Evolutionary conservation across 2,329 filamentous ascomycete species (phyloP).

Genomic region (Botrytis fragariae): DNA sequence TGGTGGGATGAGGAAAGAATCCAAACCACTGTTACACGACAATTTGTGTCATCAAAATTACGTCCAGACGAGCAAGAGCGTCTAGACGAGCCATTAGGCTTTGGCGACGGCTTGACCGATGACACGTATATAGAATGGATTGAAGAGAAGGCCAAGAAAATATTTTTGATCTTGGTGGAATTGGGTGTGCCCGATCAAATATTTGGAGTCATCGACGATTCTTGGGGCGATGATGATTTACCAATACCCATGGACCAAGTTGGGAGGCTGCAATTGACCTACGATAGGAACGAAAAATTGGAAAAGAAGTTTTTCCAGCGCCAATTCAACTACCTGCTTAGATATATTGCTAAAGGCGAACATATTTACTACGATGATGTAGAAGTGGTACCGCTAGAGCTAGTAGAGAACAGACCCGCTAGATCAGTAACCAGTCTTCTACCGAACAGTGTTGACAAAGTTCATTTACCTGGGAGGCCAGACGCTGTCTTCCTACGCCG

Average conservation of each 20-base stretch:
- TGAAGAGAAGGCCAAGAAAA: conserved; percentile 61
- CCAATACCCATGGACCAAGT: conserved; percentile 66
- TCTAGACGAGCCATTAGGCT: conserved; percentile 61
- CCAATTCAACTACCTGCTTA: conserved; percentile 70
- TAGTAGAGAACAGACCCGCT: conserved; percentile 55
- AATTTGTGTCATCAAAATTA: conserved; percentile 65
- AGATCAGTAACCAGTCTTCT: conserved; percentile 43
- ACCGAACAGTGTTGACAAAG: conserved; percentile 51
- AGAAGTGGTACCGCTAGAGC: conserved; percentile 68
- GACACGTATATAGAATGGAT: conserved; percentile 80
- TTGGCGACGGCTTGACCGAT: conserved; percentile 65
- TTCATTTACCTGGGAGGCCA: conserved; percentile 61
- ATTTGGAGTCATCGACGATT: conserved; percentile 71
- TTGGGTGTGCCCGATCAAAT: conserved; percentile 70
- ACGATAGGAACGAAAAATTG: conserved; percentile 58
- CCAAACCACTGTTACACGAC: conserved; percentile 64
- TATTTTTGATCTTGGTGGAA: conserved; percentile 71
- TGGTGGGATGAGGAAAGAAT: conserved; percentile 75
- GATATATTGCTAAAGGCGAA: conserved; percentile 57
- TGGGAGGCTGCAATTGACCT: conserved; percentile 59
- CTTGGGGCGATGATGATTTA: conserved; percentile 74
- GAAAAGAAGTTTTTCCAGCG: conserved; percentile 67
- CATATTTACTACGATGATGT: conserved; percentile 63
- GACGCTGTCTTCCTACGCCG: conserved; percentile 57
- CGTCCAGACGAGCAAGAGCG: conserved; percentile 60